Evolutionary conservation across 2,329 filamentous ascomycete genomes (phyloP).

Genomic region (Scedosporium minutisporum): DNA sequence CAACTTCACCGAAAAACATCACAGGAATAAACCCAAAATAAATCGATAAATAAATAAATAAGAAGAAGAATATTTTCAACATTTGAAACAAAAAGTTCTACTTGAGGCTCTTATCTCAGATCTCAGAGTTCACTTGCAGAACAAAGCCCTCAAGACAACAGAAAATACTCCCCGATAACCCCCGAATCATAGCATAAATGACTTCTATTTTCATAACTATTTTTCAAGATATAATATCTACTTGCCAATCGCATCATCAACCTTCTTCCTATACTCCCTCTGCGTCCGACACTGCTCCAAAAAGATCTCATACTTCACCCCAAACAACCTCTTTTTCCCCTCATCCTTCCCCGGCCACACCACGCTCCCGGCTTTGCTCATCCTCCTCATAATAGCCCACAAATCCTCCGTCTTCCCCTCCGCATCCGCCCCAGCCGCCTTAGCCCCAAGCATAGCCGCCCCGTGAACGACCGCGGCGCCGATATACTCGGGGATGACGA

Average conservation of each 20-base stretch:
- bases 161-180: no score
- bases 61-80: no score
- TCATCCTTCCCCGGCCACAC: constrained; percentile 65
- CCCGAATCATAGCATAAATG: no score
- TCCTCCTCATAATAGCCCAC: constrained; percentile 95
- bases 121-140: no score
- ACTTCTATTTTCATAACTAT: background rate
- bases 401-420: constrained; percentile 70
- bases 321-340: constrained; percentile 68
- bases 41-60: no score
- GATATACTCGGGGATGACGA: constrained; percentile 86
- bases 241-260: constrained; percentile 52
- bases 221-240: constrained; percentile 13
- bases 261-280: constrained; percentile 66
- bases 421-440: constrained; percentile 68
- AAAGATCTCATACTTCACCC: constrained; percentile 93
- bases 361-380: constrained; percentile 86
- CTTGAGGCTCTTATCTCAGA: no score
- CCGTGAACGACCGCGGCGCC: constrained; percentile 94
- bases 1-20: background rate
- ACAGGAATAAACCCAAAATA: background rate
- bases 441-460: constrained; percentile 96
- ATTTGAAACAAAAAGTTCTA: no score
- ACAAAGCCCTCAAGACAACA: no score
- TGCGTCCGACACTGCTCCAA: constrained; percentile 84